A percentile compares a stretch with the other conserved stretches of the same genome.
These are phyloP conservation scores for Cornus controversa DNA, from an alignment of 148 eudicot species.

Conservation along the genomic window DNA sequence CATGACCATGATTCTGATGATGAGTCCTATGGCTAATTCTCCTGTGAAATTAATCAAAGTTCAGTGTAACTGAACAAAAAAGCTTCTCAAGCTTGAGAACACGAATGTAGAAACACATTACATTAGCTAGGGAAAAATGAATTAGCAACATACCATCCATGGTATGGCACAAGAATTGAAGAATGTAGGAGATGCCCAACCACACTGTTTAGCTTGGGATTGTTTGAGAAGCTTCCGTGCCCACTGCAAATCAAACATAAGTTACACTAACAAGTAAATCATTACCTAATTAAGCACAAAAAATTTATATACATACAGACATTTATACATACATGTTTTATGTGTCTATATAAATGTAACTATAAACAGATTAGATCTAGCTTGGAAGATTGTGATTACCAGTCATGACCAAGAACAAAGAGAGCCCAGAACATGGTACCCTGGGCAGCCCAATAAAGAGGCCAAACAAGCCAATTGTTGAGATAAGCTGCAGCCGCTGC, in stretches of 20 bases:
- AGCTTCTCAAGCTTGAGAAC: not conserved
- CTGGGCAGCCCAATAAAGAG: constrained; percentile 34
- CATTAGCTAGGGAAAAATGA: not conserved
- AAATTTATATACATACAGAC: not conserved
- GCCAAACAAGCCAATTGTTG: constrained; percentile 33
- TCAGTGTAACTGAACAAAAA: not conserved
- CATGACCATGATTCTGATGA: constrained; percentile 24
- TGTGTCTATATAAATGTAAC: not conserved
- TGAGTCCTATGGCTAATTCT: constrained; percentile 25
- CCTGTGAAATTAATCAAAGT: constrained; percentile 12
- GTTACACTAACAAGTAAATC: not conserved
- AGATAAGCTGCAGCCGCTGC: constrained; percentile 18
- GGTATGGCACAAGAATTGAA: constrained; percentile 34
- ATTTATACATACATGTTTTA: not conserved
- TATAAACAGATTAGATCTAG: not conserved
- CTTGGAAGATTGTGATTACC: constrained; percentile 18
- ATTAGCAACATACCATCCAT: constrained; percentile 25
- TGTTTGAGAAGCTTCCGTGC: constrained; percentile 29
- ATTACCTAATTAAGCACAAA: not conserved
- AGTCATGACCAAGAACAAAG: constrained; percentile 40
- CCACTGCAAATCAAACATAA: constrained; percentile 23
- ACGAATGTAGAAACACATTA: not conserved
- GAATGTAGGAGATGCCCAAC: constrained; percentile 33
- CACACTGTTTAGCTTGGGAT: constrained; percentile 26
- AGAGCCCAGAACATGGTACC: constrained; percentile 38